A percentile compares a stretch with the other conserved stretches of the same genome.
Evolutionary conservation across 371 early-diverging fungal species (phyloP).

Genomic region (Dichotomocladium elegans): DNA sequence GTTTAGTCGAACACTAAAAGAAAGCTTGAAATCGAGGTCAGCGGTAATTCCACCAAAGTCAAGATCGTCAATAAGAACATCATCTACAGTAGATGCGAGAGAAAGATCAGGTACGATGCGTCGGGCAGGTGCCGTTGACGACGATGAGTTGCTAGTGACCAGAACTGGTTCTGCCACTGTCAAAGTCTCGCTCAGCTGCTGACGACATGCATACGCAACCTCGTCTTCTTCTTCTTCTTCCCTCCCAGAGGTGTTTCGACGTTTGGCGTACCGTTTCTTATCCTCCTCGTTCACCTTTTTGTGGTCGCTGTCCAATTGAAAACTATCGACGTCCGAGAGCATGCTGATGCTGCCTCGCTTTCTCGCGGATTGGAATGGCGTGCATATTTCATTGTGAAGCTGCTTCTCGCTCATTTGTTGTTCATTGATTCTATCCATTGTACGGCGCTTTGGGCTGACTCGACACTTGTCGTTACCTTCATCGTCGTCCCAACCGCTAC

Average conservation of each 20-base stretch:
- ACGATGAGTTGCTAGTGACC: neutral
- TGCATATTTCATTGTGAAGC: conserved; percentile 7
- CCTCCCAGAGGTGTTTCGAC: conserved; percentile 30
- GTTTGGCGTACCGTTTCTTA: conserved; percentile 25
- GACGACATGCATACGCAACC: conserved; percentile 24
- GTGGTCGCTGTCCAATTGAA: conserved; percentile 15
- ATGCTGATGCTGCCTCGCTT: conserved; percentile 46
- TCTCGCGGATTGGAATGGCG: conserved; percentile 17
- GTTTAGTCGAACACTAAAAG: conserved; percentile 12
- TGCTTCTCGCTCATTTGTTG: conserved; percentile 11
- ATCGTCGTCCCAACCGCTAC: conserved; percentile 7
- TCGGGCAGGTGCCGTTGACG: neutral
- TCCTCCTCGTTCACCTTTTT: conserved; percentile 9
- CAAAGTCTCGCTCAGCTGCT: conserved; percentile 13
- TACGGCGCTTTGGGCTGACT: conserved; percentile 4
- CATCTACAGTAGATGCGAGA: conserved; percentile 2
- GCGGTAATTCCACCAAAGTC: conserved; percentile 21
- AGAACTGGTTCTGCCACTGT: conserved; percentile 6
- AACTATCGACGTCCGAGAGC: conserved; percentile 36
- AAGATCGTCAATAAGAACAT: neutral
- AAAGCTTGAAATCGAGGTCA: conserved; percentile 22
- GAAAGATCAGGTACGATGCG: conserved; percentile 9
- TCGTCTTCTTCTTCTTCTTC: conserved; percentile 10
- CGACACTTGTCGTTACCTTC: neutral
- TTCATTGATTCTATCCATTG: conserved; percentile 12